A percentile compares a stretch with the other conserved stretches of the same genome.
These are phyloP conservation scores for Botryotinia globosa DNA, from an alignment of 2,329 filamentous ascomycete genomes.

Conservation along the genomic window DNA sequence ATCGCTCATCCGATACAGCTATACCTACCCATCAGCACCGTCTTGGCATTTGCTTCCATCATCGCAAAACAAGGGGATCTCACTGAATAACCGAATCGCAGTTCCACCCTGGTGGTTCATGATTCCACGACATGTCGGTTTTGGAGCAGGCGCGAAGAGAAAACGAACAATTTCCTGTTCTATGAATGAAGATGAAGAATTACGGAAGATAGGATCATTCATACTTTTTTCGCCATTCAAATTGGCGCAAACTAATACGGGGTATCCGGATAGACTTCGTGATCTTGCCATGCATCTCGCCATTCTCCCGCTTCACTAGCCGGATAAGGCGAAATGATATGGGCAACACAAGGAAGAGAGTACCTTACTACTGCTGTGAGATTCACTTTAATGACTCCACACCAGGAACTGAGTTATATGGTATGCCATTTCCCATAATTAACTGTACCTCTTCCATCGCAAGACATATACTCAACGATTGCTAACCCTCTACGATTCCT, in stretches of 20 bases:
- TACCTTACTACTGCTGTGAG: too few relatives aligned
- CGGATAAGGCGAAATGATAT: background rate
- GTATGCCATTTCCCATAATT: too few relatives aligned
- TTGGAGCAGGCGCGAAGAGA: rapidly evolving
- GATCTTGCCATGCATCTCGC: background rate
- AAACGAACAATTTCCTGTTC: rapidly evolving
- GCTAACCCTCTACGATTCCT: background rate
- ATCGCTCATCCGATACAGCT: background rate
- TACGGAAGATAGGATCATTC: background rate
- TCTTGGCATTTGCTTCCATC: rapidly evolving
- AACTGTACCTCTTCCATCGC: background rate
- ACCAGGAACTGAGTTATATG: too few relatives aligned
- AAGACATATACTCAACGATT: background rate
- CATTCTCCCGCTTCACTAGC: background rate
- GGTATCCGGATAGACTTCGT: background rate
- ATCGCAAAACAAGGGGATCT: background rate
- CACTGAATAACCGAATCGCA: background rate
- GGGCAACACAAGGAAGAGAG: too few relatives aligned
- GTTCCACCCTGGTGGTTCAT: background rate
- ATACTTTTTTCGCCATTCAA: rapidly evolving
- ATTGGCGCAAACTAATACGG: rapidly evolving
- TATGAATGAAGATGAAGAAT: rapidly evolving
- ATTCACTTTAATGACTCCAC: background rate
- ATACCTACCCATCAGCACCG: background rate
- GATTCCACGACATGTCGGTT: rapidly evolving